Percentiles rank a stretch among this genome's conserved stretches.
These are phyloP conservation scores for Mortierella sp. DNA, from an alignment of 371 early-diverging fungal genomes.

Conservation along the genomic window DNA sequence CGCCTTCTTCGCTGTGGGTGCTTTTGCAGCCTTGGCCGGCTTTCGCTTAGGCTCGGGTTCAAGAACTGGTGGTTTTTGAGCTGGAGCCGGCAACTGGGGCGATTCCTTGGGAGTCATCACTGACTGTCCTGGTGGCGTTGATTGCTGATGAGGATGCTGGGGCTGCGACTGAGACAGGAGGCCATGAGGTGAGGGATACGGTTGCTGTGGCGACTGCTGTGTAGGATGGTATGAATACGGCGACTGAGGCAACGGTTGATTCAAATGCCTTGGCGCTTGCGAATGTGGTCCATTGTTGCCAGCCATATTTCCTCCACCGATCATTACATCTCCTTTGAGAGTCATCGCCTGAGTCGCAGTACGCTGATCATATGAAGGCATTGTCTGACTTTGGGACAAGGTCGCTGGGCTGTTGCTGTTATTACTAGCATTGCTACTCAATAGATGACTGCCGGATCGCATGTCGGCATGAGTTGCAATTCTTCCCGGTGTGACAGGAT, in stretches of 20 bases:
- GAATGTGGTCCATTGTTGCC: constrained; percentile 4
- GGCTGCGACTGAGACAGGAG: constrained; percentile 31
- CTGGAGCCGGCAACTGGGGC: constrained; percentile 41
- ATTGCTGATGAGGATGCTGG: constrained; percentile 44
- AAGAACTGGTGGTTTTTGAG: constrained; percentile 24
- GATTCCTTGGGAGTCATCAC: constrained; percentile 44
- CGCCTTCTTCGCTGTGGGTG: constrained; percentile 21
- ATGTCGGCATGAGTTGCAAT: constrained; percentile 24
- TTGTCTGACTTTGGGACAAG: constrained; percentile 39
- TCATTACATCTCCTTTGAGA: constrained; percentile 41
- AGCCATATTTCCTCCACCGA: constrained; percentile 28
- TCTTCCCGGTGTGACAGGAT: constrained; percentile 27
- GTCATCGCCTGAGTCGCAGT: constrained; percentile 27
- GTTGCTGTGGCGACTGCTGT: constrained; percentile 50
- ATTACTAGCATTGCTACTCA: background rate
- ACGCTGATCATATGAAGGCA: constrained; percentile 35
- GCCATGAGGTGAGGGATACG: constrained; percentile 38
- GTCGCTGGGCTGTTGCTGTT: constrained; percentile 33
- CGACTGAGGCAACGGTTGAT: constrained; percentile 35
- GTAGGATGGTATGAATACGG: constrained; percentile 43
- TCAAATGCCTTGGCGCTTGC: constrained; percentile 35
- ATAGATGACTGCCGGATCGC: constrained; percentile 22
- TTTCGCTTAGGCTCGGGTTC: constrained; percentile 47
- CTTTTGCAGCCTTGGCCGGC: constrained; percentile 30
- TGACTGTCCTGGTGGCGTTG: constrained; percentile 41